Base-by-base conservation (phyloP, 306 rosid species). In the Cicer bijugum region DNA sequence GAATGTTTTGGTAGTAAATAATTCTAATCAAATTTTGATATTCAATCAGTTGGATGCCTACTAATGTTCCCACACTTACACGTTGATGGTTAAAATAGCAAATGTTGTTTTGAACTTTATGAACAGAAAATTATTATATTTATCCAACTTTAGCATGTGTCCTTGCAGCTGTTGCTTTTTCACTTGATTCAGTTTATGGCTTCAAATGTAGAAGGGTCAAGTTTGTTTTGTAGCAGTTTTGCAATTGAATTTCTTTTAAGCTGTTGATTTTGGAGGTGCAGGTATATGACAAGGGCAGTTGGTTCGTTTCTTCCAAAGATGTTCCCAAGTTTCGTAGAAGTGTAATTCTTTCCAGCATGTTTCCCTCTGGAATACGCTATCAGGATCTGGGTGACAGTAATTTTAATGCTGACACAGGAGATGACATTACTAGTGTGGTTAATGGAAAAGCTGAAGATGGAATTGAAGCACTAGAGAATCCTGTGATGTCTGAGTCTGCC, bases 271-370 rank as follows among this genome's bases (percentile, higher is more conserved):
- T 82, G 67, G 83, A 57, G 57, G 45, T 88, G 80, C 84, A 95
- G 99, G 89, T 95, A 70, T 83, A 72, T 62, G 99, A 95, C 82
- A 91, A 83, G 88, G 90, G 93, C 78, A 75, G 40, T 14, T 95
- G 96, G 97, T 80, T 86, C 20, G 86, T 67, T 66, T 90, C 97
- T 64, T 79, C 46, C 80, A 86, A 92, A 85, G 82, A 88, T 80
- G 96, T 88, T 65, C 79, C 86, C 12, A 86, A 92, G 84, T 85
- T 12, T 71, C 93, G 90, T 71, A 87, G 75, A 79, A 84, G 72
- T 86, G 80, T 71, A 69, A 65, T 88, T 75, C 81, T 65, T 74
- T 80, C 92, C 47, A 82, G 99, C 82, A 86, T 95, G 97, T 95
- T 95, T 79, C 97, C 99, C 77, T 88, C 96, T 73, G 97, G 97